phyloP scores from a whole-genome alignment of 345 rosid species.

The Eucalyptus caleyi region DNA sequence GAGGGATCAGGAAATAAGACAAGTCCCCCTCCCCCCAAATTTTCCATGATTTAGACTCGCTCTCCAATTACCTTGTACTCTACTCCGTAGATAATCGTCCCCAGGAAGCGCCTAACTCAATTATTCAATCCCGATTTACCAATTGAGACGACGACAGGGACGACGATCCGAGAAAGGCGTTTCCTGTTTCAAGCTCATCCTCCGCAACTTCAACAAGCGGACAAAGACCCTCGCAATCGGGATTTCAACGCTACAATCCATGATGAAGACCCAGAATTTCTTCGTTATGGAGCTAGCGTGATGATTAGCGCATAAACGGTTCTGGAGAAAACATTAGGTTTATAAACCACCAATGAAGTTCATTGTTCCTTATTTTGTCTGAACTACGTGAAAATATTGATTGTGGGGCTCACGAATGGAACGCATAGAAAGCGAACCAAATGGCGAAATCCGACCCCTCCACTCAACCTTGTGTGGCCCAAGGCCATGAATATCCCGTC shows the following conservation, averaged over 20 bases:
- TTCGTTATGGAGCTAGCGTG: background rate
- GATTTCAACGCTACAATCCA: background rate
- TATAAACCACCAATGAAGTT: background rate
- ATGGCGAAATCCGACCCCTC: background rate
- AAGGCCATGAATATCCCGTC: background rate
- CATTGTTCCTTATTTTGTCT: background rate
- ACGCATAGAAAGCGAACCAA: background rate
- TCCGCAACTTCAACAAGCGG: background rate
- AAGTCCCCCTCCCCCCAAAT: background rate
- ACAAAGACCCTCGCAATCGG: background rate
- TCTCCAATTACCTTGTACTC: background rate
- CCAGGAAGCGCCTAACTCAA: background rate
- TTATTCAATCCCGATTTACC: background rate
- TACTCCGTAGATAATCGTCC: background rate
- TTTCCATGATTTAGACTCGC: background rate
- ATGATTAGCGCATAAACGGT: background rate
- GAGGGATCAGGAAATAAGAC: background rate
- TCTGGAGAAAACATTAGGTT: background rate
- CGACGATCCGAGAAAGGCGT: background rate
- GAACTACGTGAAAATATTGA: background rate
- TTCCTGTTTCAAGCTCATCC: background rate
- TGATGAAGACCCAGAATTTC: background rate
- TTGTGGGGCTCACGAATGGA: background rate
- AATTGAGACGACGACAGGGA: rapidly evolving
- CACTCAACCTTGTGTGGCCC: background rate